Conservation (phyloP, 441 rosid genomes). For the Mallotus repandus region DNA sequence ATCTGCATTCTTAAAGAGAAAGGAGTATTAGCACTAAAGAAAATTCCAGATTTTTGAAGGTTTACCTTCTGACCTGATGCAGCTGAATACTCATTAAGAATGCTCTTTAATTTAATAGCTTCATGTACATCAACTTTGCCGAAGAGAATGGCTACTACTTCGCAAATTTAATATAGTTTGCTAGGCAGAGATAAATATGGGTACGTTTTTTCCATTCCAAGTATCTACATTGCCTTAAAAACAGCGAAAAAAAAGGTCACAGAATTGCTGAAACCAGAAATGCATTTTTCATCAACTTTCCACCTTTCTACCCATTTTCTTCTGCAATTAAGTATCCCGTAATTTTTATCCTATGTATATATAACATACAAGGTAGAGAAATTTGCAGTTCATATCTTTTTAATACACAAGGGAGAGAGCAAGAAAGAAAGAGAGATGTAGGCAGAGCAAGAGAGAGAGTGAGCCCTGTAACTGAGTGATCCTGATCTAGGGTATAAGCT, state of each 20-base stretch:
- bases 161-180: not conserved
- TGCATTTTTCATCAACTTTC: slow-evolving; percentile 15
- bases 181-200: no score
- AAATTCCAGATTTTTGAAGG: no score
- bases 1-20: no score
- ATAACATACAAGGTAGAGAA: slow-evolving; percentile 31
- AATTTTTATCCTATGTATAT: slow-evolving; percentile 32
- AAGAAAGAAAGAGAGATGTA: slow-evolving; percentile 3
- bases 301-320: slow-evolving; percentile 28
- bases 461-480: slow-evolving; percentile 26
- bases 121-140: no score
- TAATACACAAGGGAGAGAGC: slow-evolving; percentile 31
- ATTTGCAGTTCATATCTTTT: slow-evolving; percentile 43
- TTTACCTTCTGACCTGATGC: no score
- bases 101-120: no score
- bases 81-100: no score
- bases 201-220: not conserved
- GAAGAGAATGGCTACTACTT: not conserved
- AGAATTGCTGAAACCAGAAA: not conserved
- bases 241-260: not conserved
- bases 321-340: slow-evolving; percentile 40
- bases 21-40: no score
- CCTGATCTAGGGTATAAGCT: slow-evolving; percentile 31
- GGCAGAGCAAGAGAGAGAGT: slow-evolving; percentile 17
- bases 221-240: slow-evolving; percentile 6